Percentiles rank a stretch among this genome's conserved stretches.
Conservation (phyloP, 176 grass and related monocot species). For the Alopecurus myosuroides region DNA sequence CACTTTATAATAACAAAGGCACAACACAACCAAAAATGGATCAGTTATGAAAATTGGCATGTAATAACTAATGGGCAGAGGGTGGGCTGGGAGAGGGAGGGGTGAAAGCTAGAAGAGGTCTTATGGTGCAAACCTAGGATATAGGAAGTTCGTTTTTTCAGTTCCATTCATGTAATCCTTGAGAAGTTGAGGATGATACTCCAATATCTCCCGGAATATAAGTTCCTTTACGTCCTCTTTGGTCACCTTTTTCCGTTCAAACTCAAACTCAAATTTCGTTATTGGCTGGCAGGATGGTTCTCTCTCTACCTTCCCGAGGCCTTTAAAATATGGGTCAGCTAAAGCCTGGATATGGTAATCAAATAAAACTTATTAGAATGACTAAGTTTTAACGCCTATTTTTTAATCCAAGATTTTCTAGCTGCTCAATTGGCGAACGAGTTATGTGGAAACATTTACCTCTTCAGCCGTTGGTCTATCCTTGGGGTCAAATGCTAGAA, state of each 20-base stretch:
- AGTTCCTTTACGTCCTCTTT: conserved; percentile 97
- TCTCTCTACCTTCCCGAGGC: conserved; percentile 78
- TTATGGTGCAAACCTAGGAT: conserved; percentile 69
- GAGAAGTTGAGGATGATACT: conserved; percentile 89
- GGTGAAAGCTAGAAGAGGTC: neutral
- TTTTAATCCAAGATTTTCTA: neutral
- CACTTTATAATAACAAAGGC: conserved; percentile 49
- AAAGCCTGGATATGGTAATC: conserved; percentile 59
- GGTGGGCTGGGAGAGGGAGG: neutral
- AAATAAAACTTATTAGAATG: conserved; percentile 9
- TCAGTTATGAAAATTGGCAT: neutral
- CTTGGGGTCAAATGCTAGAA: conserved; percentile 95
- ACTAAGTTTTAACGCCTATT: neutral
- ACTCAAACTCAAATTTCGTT: conserved; percentile 95
- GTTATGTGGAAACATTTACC: conserved; percentile 25
- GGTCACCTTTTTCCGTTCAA: conserved; percentile 85
- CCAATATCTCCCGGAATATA: conserved; percentile 87
- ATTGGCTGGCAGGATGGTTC: conserved; percentile 94
- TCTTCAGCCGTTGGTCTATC: conserved; percentile 93
- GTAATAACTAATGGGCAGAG: neutral
- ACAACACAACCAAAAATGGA: neutral
- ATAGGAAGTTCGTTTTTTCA: conserved; percentile 72
- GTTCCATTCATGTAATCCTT: conserved; percentile 82
- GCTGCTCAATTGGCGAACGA: no score
- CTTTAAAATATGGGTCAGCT: conserved; percentile 95